A percentile compares a stretch with the other conserved stretches of the same genome.
phyloP scores from a whole-genome alignment of 73 alveolate species.

The Diophrys sp. region DNA sequence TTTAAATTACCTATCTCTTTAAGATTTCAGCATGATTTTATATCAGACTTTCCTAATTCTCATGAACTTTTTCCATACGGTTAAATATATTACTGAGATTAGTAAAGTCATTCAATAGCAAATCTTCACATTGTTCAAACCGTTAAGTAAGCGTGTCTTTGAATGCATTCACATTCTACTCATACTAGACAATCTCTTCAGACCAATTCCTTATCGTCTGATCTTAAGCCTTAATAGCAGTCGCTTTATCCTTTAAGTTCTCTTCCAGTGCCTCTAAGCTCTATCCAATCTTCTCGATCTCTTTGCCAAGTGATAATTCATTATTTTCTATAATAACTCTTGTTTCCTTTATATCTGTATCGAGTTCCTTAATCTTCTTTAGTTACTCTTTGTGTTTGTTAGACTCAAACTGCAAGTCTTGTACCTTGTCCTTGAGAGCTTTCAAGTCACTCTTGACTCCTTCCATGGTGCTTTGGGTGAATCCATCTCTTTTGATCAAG shows the following conservation, averaged over 20 bases:
- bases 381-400: background rate
- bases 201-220: background rate
- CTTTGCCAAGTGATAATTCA: background rate
- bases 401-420: background rate
- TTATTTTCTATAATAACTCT: background rate
- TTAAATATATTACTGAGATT: too few species aligned
- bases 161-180: background rate
- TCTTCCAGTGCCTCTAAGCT: background rate
- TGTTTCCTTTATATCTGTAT: background rate
- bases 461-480: background rate
- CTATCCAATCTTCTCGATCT: background rate
- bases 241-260: background rate
- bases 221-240: background rate
- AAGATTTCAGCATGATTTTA: background rate
- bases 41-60: too few species aligned
- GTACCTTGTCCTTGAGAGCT: background rate
- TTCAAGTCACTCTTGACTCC: background rate
- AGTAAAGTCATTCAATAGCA: background rate
- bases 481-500: background rate
- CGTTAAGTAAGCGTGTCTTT: background rate
- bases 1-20: too few species aligned
- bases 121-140: background rate
- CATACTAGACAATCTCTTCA: background rate
- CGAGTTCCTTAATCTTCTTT: background rate
- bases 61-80: background rate